phyloP scores from a whole-genome alignment of 305 asterid genomes.

The Andrographis paniculata region DNA sequence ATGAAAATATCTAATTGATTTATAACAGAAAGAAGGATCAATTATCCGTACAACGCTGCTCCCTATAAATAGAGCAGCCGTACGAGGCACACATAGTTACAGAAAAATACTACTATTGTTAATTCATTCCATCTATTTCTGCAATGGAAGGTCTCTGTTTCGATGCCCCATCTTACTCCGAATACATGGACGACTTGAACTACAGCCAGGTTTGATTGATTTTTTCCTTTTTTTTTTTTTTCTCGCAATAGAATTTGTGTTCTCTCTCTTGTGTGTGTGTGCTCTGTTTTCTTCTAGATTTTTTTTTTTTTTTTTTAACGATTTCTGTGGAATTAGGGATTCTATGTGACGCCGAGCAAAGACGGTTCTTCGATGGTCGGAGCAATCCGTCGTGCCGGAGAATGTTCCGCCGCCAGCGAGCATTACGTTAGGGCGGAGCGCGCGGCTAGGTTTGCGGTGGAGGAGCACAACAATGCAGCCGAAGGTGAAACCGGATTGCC shows the following conservation, averaged over 20 bases:
- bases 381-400: conserved; percentile 16
- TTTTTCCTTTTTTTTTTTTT: not conserved
- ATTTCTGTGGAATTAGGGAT: conserved; percentile 23
- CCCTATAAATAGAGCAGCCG: no score
- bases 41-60: no score
- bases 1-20: no score
- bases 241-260: not conserved
- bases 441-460: conserved; percentile 37
- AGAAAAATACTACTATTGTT: no score
- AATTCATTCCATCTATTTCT: no score
- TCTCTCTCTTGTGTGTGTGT: no score
- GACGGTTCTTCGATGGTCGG: conserved; percentile 21
- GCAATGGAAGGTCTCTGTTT: no score
- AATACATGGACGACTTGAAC: conserved; percentile 28
- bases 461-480: conserved; percentile 22
- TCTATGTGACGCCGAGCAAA: conserved; percentile 22
- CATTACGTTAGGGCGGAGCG: conserved; percentile 20
- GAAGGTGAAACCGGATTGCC: not conserved
- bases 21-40: no score
- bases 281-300: no score
- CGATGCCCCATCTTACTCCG: conserved; percentile 6
- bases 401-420: conserved; percentile 9
- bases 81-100: no score
- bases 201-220: conserved; percentile 27
- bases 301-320: not conserved